These are phyloP conservation scores for Drechslerella dactyloides DNA, from an alignment of 2,329 filamentous ascomycete genomes.

Conservation along the genomic window DNA sequence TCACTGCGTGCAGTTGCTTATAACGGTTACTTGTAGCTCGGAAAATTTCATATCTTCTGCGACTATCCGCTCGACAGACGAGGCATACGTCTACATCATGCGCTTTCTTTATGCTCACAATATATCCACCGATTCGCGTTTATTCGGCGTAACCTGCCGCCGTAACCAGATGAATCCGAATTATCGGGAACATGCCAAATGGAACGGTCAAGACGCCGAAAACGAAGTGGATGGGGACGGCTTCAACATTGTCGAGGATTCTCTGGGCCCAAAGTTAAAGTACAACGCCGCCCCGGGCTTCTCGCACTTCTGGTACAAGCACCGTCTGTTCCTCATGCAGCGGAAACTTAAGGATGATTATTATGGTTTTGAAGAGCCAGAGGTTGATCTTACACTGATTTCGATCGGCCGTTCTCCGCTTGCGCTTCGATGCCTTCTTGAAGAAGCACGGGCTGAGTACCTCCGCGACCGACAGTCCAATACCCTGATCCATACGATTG, in stretches of 20 bases:
- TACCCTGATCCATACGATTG: constrained; percentile 51
- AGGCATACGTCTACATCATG: constrained; percentile 55
- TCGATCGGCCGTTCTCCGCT: constrained; percentile 52
- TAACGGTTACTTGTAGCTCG: constrained; percentile 49
- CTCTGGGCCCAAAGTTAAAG: constrained; percentile 51
- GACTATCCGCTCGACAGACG: constrained; percentile 55
- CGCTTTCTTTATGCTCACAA: constrained; percentile 53
- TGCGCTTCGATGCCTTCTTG: constrained; percentile 49
- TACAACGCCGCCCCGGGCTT: constrained; percentile 50
- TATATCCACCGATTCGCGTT: constrained; percentile 54
- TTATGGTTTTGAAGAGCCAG: constrained; percentile 32
- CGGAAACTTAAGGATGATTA: constrained; percentile 45
- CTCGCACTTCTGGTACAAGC: constrained; percentile 51
- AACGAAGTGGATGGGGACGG: constrained; percentile 10
- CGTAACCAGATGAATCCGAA: constrained; percentile 48
- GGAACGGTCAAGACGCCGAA: constrained; percentile 33
- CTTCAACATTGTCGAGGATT: constrained; percentile 26
- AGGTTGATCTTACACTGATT: constrained; percentile 47
- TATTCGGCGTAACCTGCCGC: constrained; percentile 55
- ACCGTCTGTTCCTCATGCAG: constrained; percentile 50
- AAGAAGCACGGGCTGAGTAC: constrained; percentile 50
- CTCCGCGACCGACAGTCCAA: constrained; percentile 51
- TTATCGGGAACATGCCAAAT: constrained; percentile 24
- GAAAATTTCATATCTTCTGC: constrained; percentile 55
- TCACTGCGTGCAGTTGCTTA: too few relatives aligned